Base-by-base conservation (phyloP, 495 filamentous ascomycete species). In the Penicillium nucicola region DNA sequence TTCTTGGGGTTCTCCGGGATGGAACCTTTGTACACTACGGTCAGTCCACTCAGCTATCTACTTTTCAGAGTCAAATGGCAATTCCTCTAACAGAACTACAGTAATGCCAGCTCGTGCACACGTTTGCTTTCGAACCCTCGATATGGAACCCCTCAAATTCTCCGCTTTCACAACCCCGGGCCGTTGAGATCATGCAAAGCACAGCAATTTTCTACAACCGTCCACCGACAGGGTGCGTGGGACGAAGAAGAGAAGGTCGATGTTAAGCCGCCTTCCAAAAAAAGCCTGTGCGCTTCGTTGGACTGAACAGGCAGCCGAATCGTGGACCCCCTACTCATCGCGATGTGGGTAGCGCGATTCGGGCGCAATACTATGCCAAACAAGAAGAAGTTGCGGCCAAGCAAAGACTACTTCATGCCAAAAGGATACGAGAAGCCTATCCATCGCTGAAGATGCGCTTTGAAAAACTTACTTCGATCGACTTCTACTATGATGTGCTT, bases 221-320 rank as follows among this genome's bases (percentile, higher is more conserved):
- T 40, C 14, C 36, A 17, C 15, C 23, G 19, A 23, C 12, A 8
- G 11, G 40, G 20, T 11, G 25, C 44, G 23, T 44, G 39, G 31
- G 48, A 51, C 15, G 48, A 51, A 3, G 48, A 51, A 5, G 40
- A 51, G 5, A 33, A 51, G 22, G 31, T 19, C 8, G 35, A 11
- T 17, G 22, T 35, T 11, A n/a, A n/a, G n/a, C 17, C 46, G 30
- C 4, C 30, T 5, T 37, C 46, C 13, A 30, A 28, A 28, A 28
- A 28, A 28, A 28, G 25, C 25, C 25, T 9, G 2, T 28, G 25
- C 25, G 25, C 25, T 28, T 28, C 25, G 25, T 11, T 22, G 37
- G 8, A 10, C 37, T 12, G 8, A 36, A 36, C 32, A 18, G 17
- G 15, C 36, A 3, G 13, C 1, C 28, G 0, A 8, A 11, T 13